Base-by-base conservation (phyloP, 2,329 filamentous ascomycete species). In the Xylariales sp. region DNA sequence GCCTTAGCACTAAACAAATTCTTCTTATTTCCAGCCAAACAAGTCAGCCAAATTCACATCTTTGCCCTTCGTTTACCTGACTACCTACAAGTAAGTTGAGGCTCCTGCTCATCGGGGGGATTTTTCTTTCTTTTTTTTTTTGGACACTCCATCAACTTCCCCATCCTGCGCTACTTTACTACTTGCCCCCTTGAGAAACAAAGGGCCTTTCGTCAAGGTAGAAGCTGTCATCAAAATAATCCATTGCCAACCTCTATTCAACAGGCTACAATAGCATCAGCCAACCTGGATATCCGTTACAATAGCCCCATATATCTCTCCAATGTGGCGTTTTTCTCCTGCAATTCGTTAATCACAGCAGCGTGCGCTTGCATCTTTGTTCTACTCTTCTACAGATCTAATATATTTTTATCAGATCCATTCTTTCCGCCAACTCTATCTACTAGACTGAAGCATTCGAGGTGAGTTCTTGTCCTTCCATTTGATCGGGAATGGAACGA, bases 41-140 rank as follows among this genome's bases (percentile, higher is more conserved):
- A 60, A 30, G 1, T 57, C 53, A 53, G 32, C 5, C 46, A 36
- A n/a, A 50, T 57, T 60, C 23, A 23, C 46, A 54, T 50, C 16
- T 63, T 57, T 43, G 14, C 46, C 45, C n/a, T 41, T 45, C 34
- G 36, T 54, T 50, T 57, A 32, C 16, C 16, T 23, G 10, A 16
- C 18, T 55, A 48, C 18, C 14, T 3, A 14, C 30, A 55, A 64
- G 67, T 69, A 64, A 67, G 67, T 64, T 34, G 18, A 34, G 18
- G 23, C 28, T 32, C 23, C 23, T 23, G 23, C 23, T 23, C 23
- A 1, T 23, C 23, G 23, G 23, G 23, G 23, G 23, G n/a, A n/a
- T 16, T 12, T 18, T 4, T 54, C 16, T 23, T 43, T 69, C 16
- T 48, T 34, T 54, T 58, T 23, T 0, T 63, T 46, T 30, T 45